These are phyloP conservation scores for Cercospora sesami DNA, from an alignment of 2,329 filamentous ascomycete species.

Conservation along the genomic window DNA sequence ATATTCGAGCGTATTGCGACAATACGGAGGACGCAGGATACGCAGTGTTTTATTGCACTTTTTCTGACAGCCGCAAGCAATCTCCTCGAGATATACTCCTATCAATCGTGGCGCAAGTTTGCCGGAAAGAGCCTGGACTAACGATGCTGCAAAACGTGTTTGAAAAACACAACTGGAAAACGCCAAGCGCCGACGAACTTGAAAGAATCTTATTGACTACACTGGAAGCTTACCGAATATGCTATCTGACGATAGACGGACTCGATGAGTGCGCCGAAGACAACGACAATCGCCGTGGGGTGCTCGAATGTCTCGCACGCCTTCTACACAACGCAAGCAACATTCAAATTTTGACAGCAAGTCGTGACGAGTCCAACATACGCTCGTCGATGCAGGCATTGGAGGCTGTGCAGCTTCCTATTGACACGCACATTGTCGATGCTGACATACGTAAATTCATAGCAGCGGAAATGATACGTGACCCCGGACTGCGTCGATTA, in stretches of 20 bases:
- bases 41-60: neutral
- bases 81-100: neutral
- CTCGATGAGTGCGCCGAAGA: neutral
- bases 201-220: neutral
- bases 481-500: neutral
- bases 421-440: neutral
- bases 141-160: too few relatives aligned
- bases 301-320: neutral
- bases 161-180: fast-evolving
- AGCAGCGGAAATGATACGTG: neutral
- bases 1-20: neutral
- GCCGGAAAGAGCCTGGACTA: neutral
- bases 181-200: too few relatives aligned
- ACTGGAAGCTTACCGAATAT: neutral
- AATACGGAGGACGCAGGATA: neutral
- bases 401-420: neutral
- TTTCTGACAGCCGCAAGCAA: neutral
- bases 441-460: neutral
- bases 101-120: neutral
- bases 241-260: neutral
- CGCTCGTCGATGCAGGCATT: neutral
- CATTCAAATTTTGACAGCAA: neutral
- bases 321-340: neutral
- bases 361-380: neutral
- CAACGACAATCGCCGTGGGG: neutral